phyloP scores from a whole-genome alignment of 176 grass and related monocot genomes.

The Carex cristatella region DNA sequence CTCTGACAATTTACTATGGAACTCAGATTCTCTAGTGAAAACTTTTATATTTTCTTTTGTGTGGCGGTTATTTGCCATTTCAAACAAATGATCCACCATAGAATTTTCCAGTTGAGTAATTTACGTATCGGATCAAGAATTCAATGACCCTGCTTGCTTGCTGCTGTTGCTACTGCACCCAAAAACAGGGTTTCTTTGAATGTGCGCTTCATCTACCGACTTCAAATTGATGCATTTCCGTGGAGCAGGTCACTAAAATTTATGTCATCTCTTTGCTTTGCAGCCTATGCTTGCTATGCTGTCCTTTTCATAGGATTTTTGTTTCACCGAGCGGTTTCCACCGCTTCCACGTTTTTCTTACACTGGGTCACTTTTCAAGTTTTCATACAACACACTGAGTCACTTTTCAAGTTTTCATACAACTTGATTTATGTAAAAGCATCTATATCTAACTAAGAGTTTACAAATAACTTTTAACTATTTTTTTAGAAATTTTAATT shows the following conservation, averaged over 20 bases:
- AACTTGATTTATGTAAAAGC: too few species aligned
- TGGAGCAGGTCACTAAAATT: background rate
- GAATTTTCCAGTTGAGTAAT: background rate
- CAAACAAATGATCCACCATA: background rate
- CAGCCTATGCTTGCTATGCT: background rate
- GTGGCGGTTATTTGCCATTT: background rate
- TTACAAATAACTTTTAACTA: too few species aligned
- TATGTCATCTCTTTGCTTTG: background rate
- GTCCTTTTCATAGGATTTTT: background rate
- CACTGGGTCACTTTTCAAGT: too few species aligned
- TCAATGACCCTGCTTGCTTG: background rate
- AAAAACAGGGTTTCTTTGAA: background rate
- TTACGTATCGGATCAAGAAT: background rate
- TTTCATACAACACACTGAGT: too few species aligned
- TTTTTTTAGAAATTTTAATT: too few species aligned
- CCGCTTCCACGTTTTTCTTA: background rate
- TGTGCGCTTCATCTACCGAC: background rate
- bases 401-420: too few species aligned
- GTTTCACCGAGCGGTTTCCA: background rate
- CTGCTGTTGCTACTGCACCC: background rate
- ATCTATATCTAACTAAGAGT: too few species aligned
- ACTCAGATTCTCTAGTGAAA: too few species aligned
- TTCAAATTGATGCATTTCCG: constrained; percentile 7
- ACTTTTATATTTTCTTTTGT: background rate
- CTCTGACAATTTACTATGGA: background rate